phyloP scores from a whole-genome alignment of 257 asterid species.

The Osmanthus fragrans region DNA sequence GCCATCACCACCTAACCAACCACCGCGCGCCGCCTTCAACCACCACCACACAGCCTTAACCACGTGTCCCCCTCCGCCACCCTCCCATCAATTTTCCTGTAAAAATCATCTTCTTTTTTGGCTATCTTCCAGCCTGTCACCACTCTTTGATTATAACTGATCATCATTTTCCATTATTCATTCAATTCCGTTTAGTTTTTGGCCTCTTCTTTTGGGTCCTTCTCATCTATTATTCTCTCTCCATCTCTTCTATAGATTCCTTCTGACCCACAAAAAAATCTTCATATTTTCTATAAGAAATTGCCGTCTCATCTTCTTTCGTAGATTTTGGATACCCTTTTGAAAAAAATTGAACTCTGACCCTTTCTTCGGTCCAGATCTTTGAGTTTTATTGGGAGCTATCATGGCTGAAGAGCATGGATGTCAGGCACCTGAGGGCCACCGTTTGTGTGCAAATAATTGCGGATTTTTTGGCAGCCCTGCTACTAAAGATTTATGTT shows the following conservation, averaged over 20 bases:
- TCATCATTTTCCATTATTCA: neutral
- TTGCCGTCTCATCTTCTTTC: neutral
- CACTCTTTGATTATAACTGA: neutral
- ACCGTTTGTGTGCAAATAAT: slow-evolving; percentile 48
- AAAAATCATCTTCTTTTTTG: neutral
- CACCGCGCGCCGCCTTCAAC: neutral
- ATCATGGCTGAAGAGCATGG: slow-evolving; percentile 61
- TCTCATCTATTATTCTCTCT: neutral
- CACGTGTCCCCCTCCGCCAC: neutral
- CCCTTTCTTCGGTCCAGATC: neutral
- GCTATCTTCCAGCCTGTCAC: neutral
- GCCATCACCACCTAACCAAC: neutral
- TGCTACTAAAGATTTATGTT: slow-evolving; percentile 51
- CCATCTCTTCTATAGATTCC: neutral
- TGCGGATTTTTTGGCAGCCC: slow-evolving; percentile 66
- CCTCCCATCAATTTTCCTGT: neutral
- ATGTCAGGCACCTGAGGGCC: slow-evolving; percentile 46
- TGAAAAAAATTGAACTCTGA: neutral
- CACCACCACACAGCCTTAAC: neutral
- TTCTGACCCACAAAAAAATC: neutral
- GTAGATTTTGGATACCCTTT: neutral
- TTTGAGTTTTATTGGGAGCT: neutral
- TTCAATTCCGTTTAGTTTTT: neutral
- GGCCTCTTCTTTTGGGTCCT: neutral
- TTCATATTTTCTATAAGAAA: neutral